A percentile compares a stretch with the other conserved stretches of the same genome.
These are phyloP conservation scores for Papiliotrema fonsecae DNA, from an alignment of 1,284 basidiomycete genomes.

Conservation along the genomic window DNA sequence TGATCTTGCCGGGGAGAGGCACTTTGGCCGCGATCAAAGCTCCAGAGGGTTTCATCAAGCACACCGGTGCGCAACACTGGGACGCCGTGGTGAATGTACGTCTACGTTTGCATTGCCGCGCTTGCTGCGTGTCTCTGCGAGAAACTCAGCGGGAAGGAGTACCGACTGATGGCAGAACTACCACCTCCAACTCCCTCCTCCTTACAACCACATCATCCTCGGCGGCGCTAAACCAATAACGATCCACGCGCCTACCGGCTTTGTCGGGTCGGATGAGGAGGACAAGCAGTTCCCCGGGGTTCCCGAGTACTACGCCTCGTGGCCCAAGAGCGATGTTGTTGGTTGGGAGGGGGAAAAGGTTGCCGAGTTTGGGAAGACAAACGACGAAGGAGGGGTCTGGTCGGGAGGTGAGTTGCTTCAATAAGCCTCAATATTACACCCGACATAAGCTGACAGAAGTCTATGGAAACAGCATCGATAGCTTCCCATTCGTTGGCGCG, in stretches of 20 bases:
- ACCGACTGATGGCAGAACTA: too few species aligned
- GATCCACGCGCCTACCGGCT: slow-evolving; percentile 13
- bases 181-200: slow-evolving; percentile 19
- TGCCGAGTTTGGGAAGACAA: slow-evolving; percentile 11
- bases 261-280: slow-evolving; percentile 18
- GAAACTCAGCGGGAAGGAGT: too few species aligned
- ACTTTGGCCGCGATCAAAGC: slow-evolving; percentile 23
- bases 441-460: slow-evolving; percentile 6
- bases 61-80: slow-evolving; percentile 19
- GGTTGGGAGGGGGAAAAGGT: slow-evolving; percentile 15
- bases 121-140: too few species aligned
- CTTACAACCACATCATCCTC: slow-evolving; percentile 23
- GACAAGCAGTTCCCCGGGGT: slow-evolving; percentile 15
- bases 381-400: slow-evolving; percentile 22
- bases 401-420: slow-evolving; percentile 16
- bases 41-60: slow-evolving; percentile 13
- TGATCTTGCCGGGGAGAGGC: slow-evolving; percentile 17
- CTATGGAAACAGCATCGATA: slow-evolving; percentile 14
- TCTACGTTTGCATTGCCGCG: background rate
- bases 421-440: background rate
- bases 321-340: slow-evolving; percentile 13
- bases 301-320: slow-evolving; percentile 15
- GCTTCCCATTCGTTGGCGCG: slow-evolving; percentile 18
- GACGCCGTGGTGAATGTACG: slow-evolving; percentile 23
- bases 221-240: slow-evolving; percentile 23